Evolutionary conservation across 495 filamentous ascomycete genomes (phyloP), one percentile per base, ranked within the genome.

Genomic region (Daldinia childiae): DNA sequence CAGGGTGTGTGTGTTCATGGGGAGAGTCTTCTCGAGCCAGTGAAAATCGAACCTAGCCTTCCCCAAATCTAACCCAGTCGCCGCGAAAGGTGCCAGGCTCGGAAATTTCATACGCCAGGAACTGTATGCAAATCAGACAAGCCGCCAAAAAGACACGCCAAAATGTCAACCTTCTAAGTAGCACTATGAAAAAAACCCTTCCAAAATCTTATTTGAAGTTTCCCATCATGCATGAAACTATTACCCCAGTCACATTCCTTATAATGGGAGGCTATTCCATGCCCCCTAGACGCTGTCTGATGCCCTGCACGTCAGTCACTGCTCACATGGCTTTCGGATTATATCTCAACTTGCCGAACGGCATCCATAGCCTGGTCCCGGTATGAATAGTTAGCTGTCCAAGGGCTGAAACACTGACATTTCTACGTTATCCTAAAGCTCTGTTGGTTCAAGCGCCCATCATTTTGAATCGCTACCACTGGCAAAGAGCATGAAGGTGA

Each of bases 311-410:
- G 65, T 73, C 70, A 73, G 21, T 59, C 29, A n/a, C 62, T 36
- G 27, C 71, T 66, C 58, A 69, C 71, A 68, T 73, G 62, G 50
- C 45, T 59, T 72, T 69, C 71, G 71, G 71, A 66, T 69, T 69
- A 66, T 62, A 73, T 69, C 51, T 59, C 27, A 62, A 54, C 57
- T 48, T 73, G 66, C 71, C 71, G 71, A 58, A 73, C 65, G 64
- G 70, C 65, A 68, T 64, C 59, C 38, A 19, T 45, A 58, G 64
- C 70, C 50, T 73, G 21, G 71, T 66, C 58, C 66, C 56, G 58
- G 65, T 55, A 55, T 54, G 34, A 36, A 51, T 15, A 52, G 17
- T 14, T 34, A 17, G 26, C 17, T 30, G 38, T 62, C 51, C 30
- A 66, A 26, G 66, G 62, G 65, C 71, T 69, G 71, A 73, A 73